Percentiles rank a stretch among this genome's conserved stretches.
Conservation (phyloP, 768 basidiomycete genomes). For the Phlebiopsis flavidoalba region DNA sequence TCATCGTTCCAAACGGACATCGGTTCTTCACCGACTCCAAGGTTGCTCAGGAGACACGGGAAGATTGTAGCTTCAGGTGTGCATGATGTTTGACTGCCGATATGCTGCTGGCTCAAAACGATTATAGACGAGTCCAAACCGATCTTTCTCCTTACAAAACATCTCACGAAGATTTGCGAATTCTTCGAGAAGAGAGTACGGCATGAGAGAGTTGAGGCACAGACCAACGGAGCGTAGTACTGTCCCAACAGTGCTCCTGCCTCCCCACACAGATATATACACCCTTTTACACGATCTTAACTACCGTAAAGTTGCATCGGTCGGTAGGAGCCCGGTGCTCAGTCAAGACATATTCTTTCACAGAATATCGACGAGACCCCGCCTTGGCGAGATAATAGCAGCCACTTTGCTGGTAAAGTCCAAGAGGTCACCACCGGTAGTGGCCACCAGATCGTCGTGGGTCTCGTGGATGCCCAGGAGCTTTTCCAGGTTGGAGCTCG, state of each 20-base stretch:
- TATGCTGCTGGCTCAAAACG: neutral
- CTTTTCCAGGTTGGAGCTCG: slow-evolving; percentile 38
- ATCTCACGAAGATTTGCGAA: slow-evolving; percentile 57
- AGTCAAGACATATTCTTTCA: neutral
- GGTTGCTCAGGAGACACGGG: slow-evolving; percentile 58
- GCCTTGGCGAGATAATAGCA: slow-evolving; percentile 29
- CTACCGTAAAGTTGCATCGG: neutral
- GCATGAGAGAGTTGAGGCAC: neutral
- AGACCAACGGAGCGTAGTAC: neutral
- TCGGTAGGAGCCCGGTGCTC: neutral
- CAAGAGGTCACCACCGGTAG: slow-evolving; percentile 30
- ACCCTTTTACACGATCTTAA: neutral
- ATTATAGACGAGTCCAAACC: slow-evolving; percentile 61
- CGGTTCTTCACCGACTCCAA: slow-evolving; percentile 37
- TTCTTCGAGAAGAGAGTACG: slow-evolving; percentile 34
- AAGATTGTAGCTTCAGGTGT: slow-evolving; percentile 60
- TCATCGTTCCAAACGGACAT: slow-evolving; percentile 65
- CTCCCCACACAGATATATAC: neutral
- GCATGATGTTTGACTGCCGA: neutral
- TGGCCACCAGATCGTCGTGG: slow-evolving; percentile 25
- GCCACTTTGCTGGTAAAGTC: slow-evolving; percentile 35
- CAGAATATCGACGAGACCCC: slow-evolving; percentile 21
- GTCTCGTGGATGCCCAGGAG: slow-evolving; percentile 27
- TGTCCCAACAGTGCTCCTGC: neutral
- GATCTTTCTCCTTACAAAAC: slow-evolving; percentile 67